Base-by-base conservation (phyloP, 768 basidiomycete genomes). In the Dentipellis fragilis region DNA sequence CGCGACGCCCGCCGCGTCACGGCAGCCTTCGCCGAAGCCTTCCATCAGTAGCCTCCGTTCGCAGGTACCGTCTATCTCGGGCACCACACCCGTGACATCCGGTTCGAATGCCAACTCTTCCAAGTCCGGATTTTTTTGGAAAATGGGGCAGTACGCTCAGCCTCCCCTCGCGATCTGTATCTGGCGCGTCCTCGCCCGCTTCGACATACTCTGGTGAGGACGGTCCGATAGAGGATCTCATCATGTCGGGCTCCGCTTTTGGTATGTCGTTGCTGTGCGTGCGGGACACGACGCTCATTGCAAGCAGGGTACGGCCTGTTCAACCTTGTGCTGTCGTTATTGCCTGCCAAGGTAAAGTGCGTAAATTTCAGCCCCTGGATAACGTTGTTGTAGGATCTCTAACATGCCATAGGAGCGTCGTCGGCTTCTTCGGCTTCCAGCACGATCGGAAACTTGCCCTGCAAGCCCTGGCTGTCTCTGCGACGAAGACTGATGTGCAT, bases 371-470 rank as follows among this genome's bases (percentile, higher is more conserved):
- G 22, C 8, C 37, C 52, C 21, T 17, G 47, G 21, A 14, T 10
- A 35, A 29, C 11, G 10, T 52, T 34, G 39, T 42, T 10, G 19
- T 47, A 42, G 52, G 11, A 46, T 57, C 34, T 17, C 23, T 7
- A 46, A 49, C 14, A n/a, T 36, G 46, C 34, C 49, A n/a, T 57
- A 87, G 88, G 69, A 69, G 76, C 17, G 72, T 91, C 2, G 86
- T 88, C 1, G 87, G 88, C 14, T 79, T 89, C 63, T 73, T 91
- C 16, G 89, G 89, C 0, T 90, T 84, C 70, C 81, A 84, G 52
- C 78, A 85, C 54, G 86, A 90, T 63, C 71, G 87, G 22, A 76
- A 75, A 54, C 71, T 87, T 0, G 89, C 85, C 0, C 71, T 91
- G 19, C 77, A 76, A 48, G 84, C 89, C 0, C 72, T 90, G 2